These are phyloP conservation scores for Annona squamosa DNA, from an alignment of 164 flowering plant genomes.

Conservation along the genomic window DNA sequence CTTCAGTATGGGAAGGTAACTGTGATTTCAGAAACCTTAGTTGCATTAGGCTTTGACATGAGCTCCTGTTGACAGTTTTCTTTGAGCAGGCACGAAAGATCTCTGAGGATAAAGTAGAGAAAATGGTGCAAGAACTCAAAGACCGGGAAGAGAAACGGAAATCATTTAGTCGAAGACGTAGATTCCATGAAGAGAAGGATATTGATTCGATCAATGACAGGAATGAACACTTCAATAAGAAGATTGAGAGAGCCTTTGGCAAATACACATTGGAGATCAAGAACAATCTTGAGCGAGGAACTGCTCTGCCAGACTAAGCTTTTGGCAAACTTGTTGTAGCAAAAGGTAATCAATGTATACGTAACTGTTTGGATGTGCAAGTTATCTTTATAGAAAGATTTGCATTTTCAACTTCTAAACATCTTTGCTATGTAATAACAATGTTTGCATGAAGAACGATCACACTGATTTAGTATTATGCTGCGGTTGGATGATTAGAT, in stretches of 20 bases:
- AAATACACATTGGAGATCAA: conserved; percentile 94
- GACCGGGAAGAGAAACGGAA: conserved; percentile 48
- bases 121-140: conserved; percentile 83
- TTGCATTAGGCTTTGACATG: neutral
- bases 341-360: too few relatives aligned
- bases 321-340: too few relatives aligned
- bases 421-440: too few relatives aligned
- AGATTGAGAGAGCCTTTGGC: conserved; percentile 97
- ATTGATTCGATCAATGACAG: conserved; percentile 97
- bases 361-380: too few relatives aligned
- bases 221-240: conserved; percentile 98
- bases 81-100: conserved; percentile 45
- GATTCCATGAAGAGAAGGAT: conserved; percentile 88
- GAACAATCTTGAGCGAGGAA: conserved; percentile 96
- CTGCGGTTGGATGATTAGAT: too few relatives aligned
- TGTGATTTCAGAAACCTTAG: neutral
- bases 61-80: neutral
- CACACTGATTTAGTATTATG: too few relatives aligned
- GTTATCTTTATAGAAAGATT: too few relatives aligned
- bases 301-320: conserved; percentile 80
- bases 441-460: too few relatives aligned
- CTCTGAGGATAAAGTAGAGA: conserved; percentile 81
- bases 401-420: too few relatives aligned
- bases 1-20: conserved; percentile 93
- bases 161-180: conserved; percentile 88